Conservation (phyloP, 2,329 filamentous ascomycete species). For the Torrubiella hemipterigena region DNA sequence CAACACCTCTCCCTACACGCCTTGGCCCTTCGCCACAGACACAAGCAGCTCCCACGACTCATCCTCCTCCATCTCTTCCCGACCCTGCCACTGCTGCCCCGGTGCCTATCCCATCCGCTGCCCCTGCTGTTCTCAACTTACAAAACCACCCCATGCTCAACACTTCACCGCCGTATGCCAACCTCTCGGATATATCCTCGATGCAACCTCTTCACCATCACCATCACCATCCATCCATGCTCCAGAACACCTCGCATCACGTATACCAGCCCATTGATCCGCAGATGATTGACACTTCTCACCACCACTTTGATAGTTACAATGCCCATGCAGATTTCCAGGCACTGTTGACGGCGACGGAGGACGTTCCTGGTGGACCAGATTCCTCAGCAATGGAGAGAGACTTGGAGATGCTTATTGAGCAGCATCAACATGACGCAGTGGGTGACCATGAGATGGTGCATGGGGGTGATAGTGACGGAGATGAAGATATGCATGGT, state of each 20-base stretch:
- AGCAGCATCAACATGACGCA: constrained; percentile 32
- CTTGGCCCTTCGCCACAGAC: constrained; percentile 1
- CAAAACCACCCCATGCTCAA: constrained; percentile 15
- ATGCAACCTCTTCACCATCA: constrained; percentile 18
- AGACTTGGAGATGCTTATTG: constrained; percentile 40
- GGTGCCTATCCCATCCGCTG: no score
- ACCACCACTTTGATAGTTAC: constrained; percentile 25
- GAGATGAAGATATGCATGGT: no score
- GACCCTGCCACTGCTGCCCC: no score
- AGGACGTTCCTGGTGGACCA: constrained; percentile 22
- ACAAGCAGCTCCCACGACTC: constrained; percentile 8
- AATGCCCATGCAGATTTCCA: constrained; percentile 38
- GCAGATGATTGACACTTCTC: constrained; percentile 40
- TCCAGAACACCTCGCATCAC: constrained; percentile 18
- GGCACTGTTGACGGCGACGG: constrained; percentile 37
- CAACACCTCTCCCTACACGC: not conserved
- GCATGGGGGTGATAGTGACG: constrained; percentile 4
- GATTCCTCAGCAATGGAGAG: constrained; percentile 29
- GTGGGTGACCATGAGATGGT: no score
- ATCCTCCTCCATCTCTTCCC: no score
- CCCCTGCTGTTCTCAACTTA: no score
- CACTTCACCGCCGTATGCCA: constrained; percentile 29
- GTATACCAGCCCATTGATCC: constrained; percentile 46
- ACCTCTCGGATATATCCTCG: constrained; percentile 35
- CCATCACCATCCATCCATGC: constrained; percentile 21